Conservation (phyloP, 78 protist genomes). For the Dictyostelium purpureum region DNA sequence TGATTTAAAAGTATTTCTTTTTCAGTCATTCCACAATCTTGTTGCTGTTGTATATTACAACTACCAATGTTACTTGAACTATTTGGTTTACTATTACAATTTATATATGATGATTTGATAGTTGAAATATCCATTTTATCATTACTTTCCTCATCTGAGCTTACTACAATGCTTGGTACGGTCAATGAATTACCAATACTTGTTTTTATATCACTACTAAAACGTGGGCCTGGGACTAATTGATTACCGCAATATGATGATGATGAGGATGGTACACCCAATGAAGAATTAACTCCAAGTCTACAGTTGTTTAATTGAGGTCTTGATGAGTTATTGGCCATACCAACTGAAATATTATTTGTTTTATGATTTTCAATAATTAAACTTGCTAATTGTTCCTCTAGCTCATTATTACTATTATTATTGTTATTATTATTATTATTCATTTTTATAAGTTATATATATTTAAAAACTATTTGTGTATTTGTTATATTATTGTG, state of each 20-base stretch:
- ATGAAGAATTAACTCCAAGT: neutral
- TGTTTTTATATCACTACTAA: neutral
- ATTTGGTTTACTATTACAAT: neutral
- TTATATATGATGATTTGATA: neutral
- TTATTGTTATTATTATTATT: neutral
- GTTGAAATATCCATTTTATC: neutral
- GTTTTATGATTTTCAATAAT: too few relatives aligned
- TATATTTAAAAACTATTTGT: too few relatives aligned
- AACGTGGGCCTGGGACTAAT: neutral
- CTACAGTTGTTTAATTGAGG: neutral
- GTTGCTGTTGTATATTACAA: neutral
- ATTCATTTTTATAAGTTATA: neutral
- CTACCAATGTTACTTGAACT: neutral
- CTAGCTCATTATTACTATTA: neutral
- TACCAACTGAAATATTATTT: neutral
- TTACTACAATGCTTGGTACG: neutral
- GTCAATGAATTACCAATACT: neutral
- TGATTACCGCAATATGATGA: too few relatives aligned
- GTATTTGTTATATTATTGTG: too few relatives aligned
- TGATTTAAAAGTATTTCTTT: neutral
- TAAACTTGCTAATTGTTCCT: too few relatives aligned
- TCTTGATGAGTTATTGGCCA: neutral
- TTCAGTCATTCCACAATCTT: neutral
- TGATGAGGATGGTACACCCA: neutral
- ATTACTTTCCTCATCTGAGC: neutral